Evolutionary conservation across 2,329 filamentous ascomycete species (phyloP).

Genomic region (Myriosclerotinia curreyana): DNA sequence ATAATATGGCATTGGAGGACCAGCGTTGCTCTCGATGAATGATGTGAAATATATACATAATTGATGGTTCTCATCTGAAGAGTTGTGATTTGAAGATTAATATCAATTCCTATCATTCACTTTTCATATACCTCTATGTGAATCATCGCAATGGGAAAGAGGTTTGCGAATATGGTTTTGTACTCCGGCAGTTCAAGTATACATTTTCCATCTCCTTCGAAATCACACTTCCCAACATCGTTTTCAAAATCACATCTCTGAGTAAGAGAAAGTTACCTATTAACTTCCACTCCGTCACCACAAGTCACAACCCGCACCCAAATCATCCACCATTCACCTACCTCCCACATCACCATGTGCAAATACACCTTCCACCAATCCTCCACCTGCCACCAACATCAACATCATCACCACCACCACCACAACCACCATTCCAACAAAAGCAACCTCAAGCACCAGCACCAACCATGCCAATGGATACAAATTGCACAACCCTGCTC

Average conservation of each 20-base stretch:
- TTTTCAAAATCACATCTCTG: too few relatives aligned
- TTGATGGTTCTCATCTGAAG: background rate
- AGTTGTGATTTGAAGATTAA: background rate
- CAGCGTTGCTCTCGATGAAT: slow-evolving; percentile 18
- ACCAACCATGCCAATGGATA: slow-evolving; percentile 19
- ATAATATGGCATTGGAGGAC: slow-evolving; percentile 9
- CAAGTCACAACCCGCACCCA: background rate
- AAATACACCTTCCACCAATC: slow-evolving; percentile 19
- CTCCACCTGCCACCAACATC: slow-evolving; percentile 3
- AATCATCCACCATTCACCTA: background rate
- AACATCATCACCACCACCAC: background rate
- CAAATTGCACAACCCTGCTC: slow-evolving; percentile 12
- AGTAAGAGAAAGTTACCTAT: background rate
- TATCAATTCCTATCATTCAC: background rate
- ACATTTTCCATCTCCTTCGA: background rate
- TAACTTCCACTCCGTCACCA: background rate
- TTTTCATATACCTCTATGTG: background rate
- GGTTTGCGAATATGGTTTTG: background rate
- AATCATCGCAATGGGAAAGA: background rate
- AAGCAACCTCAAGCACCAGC: background rate
- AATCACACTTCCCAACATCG: background rate
- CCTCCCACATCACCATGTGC: background rate
- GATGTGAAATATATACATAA: background rate
- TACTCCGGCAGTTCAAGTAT: background rate
- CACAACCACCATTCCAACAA: background rate